Conservation (phyloP, 2,329 filamentous ascomycete genomes). For the Teratosphaeria pseudoeucalypti region DNA sequence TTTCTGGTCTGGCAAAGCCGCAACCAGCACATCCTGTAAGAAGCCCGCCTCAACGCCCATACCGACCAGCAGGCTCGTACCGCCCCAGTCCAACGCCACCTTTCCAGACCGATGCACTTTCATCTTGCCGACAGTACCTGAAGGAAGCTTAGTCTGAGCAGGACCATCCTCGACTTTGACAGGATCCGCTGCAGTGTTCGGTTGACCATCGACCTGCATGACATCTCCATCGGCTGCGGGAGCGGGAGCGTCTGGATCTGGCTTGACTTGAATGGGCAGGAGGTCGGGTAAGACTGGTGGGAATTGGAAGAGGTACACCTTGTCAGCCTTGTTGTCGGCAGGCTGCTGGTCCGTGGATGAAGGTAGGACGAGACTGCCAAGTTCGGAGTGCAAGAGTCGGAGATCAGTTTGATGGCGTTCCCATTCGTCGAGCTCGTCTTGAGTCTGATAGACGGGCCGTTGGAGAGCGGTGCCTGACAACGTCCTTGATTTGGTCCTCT, state of each 20-base stretch:
- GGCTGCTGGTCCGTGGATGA: slow-evolving; percentile 23
- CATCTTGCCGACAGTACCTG: slow-evolving; percentile 50
- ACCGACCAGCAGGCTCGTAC: slow-evolving; percentile 47
- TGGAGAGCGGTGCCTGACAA: slow-evolving; percentile 8
- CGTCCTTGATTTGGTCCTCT: slow-evolving; percentile 10
- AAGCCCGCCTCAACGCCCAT: slow-evolving; percentile 48
- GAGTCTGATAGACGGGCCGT: slow-evolving; percentile 39
- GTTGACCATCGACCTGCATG: slow-evolving; percentile 13
- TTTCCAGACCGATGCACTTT: slow-evolving; percentile 52
- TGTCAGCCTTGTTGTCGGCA: slow-evolving; percentile 35
- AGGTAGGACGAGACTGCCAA: slow-evolving; percentile 26
- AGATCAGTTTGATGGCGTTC: slow-evolving; percentile 38
- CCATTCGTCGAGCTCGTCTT: slow-evolving; percentile 43
- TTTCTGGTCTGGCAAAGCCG: slow-evolving; percentile 17
- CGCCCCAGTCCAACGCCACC: slow-evolving; percentile 53
- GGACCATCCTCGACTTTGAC: slow-evolving; percentile 1
- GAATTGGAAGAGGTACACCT: slow-evolving; percentile 54
- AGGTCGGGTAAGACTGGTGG: slow-evolving; percentile 53
- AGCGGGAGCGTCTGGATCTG: slow-evolving; percentile 15
- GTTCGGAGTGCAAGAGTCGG: slow-evolving; percentile 36
- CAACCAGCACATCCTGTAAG: slow-evolving; percentile 48
- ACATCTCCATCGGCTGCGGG: slow-evolving; percentile 8
- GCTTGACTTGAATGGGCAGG: slow-evolving; percentile 27
- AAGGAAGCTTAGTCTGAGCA: slow-evolving; percentile 28
- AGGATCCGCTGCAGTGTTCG: background rate